Evolutionary conservation across 352 stramenopile genomes (phyloP), one percentile per base, ranked within the genome.

Genomic region (Blastocystis sp.): DNA sequence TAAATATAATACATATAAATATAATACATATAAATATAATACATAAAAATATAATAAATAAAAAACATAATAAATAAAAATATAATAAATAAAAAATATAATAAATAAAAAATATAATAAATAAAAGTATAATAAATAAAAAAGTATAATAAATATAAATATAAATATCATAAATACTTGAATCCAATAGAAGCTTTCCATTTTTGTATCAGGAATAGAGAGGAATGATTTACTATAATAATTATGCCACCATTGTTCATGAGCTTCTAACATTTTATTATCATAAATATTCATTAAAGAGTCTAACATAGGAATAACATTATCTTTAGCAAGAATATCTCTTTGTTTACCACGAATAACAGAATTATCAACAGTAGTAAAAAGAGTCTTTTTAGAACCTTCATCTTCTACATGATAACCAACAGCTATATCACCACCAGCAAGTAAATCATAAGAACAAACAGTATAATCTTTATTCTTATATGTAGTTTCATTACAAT

Each of bases 101-200:
- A n/a, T n/a, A n/a, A n/a, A n/a, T n/a, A n/a, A n/a, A n/a, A n/a
- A n/a, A n/a, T n/a, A n/a, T n/a, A n/a, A n/a, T n/a, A n/a, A n/a
- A n/a, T n/a, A n/a, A n/a, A n/a, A n/a, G n/a, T n/a, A n/a, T n/a
- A n/a, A n/a, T n/a, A n/a, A n/a, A n/a, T n/a, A n/a, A n/a, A n/a
- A n/a, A n/a, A n/a, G n/a, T n/a, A n/a, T n/a, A n/a, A n/a, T n/a
- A n/a, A n/a, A n/a, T n/a, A n/a, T n/a, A n/a, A n/a, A n/a, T n/a
- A n/a, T n/a, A n/a, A n/a, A n/a, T 9, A 21, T 2, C 4, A 28
- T 11, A 4, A 9, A 11, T 34, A 56, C 46, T 19, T 56, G 46
- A 27, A 56, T 56, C 46, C 46, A 56, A 19, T 56, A 56, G 46
- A 56, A 56, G 4, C 46, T 21, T 21, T 56, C 46, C 46, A 32